Conservation (phyloP, 176 grass and related monocot genomes). For the Bonia amplexicaulis region DNA sequence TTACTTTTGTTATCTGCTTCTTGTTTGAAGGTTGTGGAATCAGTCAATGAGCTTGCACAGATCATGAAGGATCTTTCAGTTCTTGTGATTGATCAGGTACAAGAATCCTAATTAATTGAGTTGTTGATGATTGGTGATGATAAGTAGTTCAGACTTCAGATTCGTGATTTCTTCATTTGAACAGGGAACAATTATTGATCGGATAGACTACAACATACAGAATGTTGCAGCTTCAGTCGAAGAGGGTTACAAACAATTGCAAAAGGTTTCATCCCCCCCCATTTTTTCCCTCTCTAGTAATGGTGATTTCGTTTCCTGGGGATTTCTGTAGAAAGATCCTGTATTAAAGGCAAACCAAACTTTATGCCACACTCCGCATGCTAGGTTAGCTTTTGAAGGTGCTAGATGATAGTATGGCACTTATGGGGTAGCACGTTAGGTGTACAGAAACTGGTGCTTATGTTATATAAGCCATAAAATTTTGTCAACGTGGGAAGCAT, state of each 20-base stretch:
- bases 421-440: background rate
- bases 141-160: constrained; percentile 9
- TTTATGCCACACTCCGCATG: background rate
- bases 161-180: constrained; percentile 21
- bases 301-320: background rate
- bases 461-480: background rate
- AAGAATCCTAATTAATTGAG: constrained; percentile 7
- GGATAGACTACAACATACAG: constrained; percentile 92
- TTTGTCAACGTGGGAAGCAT: background rate
- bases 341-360: background rate
- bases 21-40: constrained; percentile 82
- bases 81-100: constrained; percentile 97
- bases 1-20: constrained; percentile 8
- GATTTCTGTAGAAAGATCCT: background rate
- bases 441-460: background rate
- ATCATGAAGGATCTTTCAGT: constrained; percentile 99
- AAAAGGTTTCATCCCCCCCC: constrained; percentile 52
- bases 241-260: constrained; percentile 85
- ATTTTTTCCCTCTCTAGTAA: background rate
- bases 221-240: constrained; percentile 81
- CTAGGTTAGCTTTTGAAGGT: background rate
- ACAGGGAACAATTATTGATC: constrained; percentile 92
- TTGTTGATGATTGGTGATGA: constrained; percentile 3
- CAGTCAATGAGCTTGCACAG: constrained; percentile 94
- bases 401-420: background rate